Evolutionary conservation across 2,329 filamentous ascomycete genomes (phyloP).

Genomic region (Graphiopsis chlorocephala): DNA sequence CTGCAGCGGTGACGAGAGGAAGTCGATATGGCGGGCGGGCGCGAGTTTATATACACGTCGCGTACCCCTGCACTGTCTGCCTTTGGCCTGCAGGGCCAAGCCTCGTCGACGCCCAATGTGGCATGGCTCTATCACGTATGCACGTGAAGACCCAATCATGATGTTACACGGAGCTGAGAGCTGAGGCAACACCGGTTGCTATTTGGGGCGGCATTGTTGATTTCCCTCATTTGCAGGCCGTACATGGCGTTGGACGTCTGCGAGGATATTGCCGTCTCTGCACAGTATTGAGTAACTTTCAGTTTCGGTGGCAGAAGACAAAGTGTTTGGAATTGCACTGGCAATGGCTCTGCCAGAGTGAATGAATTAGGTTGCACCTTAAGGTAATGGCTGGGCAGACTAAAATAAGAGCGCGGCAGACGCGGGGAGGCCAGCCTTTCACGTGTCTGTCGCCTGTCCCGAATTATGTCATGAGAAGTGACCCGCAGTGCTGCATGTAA

Average conservation of each 20-base stretch:
- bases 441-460: not conserved
- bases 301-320: not conserved
- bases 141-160: conserved; percentile 5
- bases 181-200: conserved; percentile 8
- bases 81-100: conserved; percentile 1
- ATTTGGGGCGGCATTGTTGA: not conserved
- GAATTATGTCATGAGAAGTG: not conserved
- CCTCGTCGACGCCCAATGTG: conserved; percentile 9
- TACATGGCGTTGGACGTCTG: not conserved
- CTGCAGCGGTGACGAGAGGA: conserved; percentile 32
- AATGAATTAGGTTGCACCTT: not conserved
- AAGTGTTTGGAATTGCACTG: not conserved
- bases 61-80: conserved; percentile 15
- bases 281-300: not conserved
- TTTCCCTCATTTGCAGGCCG: not conserved
- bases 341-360: not conserved
- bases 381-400: not conserved
- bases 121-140: conserved; percentile 7
- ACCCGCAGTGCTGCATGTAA: not conserved
- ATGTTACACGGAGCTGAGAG: conserved; percentile 3
- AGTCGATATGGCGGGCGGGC: conserved; percentile 16
- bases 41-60: conserved; percentile 4
- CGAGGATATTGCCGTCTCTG: not conserved
- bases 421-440: not conserved
- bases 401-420: not conserved